phyloP scores from a whole-genome alignment of 441 rosid species.

The Gossypium davidsonii region DNA sequence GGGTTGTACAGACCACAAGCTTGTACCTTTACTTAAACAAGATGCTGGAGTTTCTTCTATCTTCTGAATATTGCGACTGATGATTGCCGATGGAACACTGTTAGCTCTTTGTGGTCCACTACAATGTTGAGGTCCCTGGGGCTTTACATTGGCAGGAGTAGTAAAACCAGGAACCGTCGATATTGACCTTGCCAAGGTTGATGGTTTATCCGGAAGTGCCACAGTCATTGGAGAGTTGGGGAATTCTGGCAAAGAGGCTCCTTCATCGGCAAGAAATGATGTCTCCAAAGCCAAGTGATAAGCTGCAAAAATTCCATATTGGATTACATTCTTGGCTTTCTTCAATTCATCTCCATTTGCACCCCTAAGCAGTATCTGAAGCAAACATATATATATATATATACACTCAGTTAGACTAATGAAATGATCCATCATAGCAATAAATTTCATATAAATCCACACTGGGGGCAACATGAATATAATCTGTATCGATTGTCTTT shows the following conservation, averaged over 20 bases:
- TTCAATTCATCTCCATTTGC: conserved; percentile 83
- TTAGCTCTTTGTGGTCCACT: conserved; percentile 42
- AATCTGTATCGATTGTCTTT: not conserved
- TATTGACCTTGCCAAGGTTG: conserved; percentile 70
- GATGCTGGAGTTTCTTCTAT: conserved; percentile 30
- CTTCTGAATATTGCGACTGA: conserved; percentile 30
- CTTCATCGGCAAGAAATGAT: conserved; percentile 97
- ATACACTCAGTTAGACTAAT: conserved; percentile 11
- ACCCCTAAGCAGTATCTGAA: conserved; percentile 92
- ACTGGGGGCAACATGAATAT: not conserved
- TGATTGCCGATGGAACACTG: conserved; percentile 51
- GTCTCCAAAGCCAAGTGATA: conserved; percentile 94
- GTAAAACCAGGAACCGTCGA: conserved; percentile 85
- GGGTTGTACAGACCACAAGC: conserved; percentile 33
- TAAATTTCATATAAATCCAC: conserved; percentile 3
- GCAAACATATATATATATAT: conserved; percentile 15
- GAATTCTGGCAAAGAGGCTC: conserved; percentile 82
- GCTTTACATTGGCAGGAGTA: conserved; percentile 47
- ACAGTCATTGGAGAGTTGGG: conserved; percentile 77
- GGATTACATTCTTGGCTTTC: conserved; percentile 94
- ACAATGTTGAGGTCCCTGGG: conserved; percentile 24
- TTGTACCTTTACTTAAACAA: conserved; percentile 35
- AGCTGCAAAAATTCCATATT: conserved; percentile 97
- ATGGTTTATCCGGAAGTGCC: conserved; percentile 75
- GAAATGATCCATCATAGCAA: conserved; percentile 6